Conservation (phyloP, 306 rosid species). For the Prinsepia uniflora region DNA sequence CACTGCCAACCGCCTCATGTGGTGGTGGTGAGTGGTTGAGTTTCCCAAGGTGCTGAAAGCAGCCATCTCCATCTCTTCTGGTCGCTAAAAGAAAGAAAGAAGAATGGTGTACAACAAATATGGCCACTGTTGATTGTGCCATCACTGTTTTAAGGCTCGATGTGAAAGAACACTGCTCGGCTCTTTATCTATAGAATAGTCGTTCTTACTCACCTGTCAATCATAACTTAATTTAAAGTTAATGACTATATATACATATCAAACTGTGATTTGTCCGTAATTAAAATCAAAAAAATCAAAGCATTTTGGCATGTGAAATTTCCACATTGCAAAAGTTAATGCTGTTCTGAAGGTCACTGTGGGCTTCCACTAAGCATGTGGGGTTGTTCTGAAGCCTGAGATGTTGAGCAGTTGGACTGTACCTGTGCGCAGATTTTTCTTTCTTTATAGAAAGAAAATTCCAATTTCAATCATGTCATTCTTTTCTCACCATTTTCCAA, state of each 20-base stretch:
- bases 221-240: too few relatives aligned
- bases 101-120: too few relatives aligned
- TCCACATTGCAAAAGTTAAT: too few relatives aligned
- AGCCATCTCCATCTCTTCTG: neutral
- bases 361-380: conserved; percentile 9
- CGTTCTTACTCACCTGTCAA: too few relatives aligned
- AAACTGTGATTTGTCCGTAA: too few relatives aligned
- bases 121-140: conserved; percentile 5
- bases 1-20: too few relatives aligned
- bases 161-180: neutral
- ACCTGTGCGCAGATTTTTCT: neutral
- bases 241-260: too few relatives aligned
- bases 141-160: too few relatives aligned
- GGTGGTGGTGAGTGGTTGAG: neutral
- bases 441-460: neutral
- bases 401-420: neutral
- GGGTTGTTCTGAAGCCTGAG: neutral
- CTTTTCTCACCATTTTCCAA: neutral
- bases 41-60: neutral
- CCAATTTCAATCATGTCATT: neutral
- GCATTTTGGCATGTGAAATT: too few relatives aligned
- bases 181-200: neutral
- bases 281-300: too few relatives aligned
- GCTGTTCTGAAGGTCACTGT: neutral
- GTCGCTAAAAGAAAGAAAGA: neutral